Base-by-base conservation (phyloP, 176 grass and related monocot genomes). In the Melocanna baccifera region DNA sequence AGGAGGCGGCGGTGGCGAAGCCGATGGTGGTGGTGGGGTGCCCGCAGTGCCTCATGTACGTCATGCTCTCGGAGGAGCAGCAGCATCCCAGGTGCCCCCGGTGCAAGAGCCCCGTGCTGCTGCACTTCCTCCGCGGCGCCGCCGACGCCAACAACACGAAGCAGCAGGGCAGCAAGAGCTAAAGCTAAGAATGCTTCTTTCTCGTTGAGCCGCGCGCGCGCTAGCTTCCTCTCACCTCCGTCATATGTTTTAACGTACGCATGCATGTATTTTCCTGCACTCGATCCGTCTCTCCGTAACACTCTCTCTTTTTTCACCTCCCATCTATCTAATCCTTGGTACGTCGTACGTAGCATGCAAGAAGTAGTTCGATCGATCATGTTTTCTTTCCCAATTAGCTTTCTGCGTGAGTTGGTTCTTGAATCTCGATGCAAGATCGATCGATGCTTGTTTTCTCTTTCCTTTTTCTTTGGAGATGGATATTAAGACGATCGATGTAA, bases 11-110 rank as follows among this genome's bases (percentile, higher is more conserved):
- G 57, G 50, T 73, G 76, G 57, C 77, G 56, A 93, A 84, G 58
- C 86, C 84, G 50, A 90, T 93, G 91, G 81, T 93, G 88, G 88
- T 93, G 74, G 91, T 81, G 46, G 91, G 91, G 41, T 93, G 91
- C 74, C 88, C 91, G 41, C 87, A 47, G 77, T 93, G 91, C 91
- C 91, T 93, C 78, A 93, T 93, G 88, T 93, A 93, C 86, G 88
- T 93, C 74, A 93, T 93, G 91, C 83, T 91, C 48, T 91, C 88
- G 73, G 88, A 85, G 83, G 66, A 77, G 83, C 47, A 91, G 78
- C 30, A 84, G 89, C 80, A 87, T 80, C 89, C 88, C 83, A 86
- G 82, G 64, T 93, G 91, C 79, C 91, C 91, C 7, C 75, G 86
- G 18, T 93, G 91, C 88, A 90, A 93, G 83, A 93, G 88, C 88